Conservation (phyloP, 352 stramenopile species). For the Pythium brachiatum region DNA sequence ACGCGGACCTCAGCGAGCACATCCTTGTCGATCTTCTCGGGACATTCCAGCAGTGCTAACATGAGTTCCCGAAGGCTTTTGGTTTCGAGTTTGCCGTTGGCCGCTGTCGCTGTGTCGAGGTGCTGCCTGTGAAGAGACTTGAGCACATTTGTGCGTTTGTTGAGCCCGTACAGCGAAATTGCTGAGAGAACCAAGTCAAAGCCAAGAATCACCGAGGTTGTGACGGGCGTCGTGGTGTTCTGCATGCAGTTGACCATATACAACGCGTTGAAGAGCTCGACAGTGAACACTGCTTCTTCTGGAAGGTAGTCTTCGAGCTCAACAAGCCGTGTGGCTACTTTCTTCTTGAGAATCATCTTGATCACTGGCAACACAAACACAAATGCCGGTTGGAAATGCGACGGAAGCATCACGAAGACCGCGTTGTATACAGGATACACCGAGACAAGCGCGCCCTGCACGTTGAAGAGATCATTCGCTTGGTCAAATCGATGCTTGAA, state of each 20-base stretch:
- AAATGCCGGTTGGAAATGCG: conserved; percentile 20
- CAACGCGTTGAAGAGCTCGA: conserved; percentile 9
- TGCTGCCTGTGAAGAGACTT: conserved; percentile 3
- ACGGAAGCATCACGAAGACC: conserved; percentile 25
- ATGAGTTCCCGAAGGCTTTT: background rate
- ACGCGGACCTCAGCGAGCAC: background rate
- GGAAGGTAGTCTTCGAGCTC: conserved; percentile 6
- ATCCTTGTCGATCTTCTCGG: conserved; percentile 4
- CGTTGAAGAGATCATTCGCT: conserved; percentile 7
- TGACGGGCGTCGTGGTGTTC: conserved; percentile 3
- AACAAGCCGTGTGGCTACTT: conserved; percentile 17
- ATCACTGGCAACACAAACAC: conserved; percentile 28
- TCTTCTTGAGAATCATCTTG: conserved; percentile 40
- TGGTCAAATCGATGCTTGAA: background rate
- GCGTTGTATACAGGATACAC: conserved; percentile 42
- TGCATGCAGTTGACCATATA: conserved; percentile 8
- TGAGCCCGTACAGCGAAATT: background rate
- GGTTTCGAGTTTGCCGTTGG: background rate
- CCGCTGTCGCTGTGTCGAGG: background rate
- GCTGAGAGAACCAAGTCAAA: background rate
- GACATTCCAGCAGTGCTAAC: background rate
- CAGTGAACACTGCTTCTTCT: background rate
- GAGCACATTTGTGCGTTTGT: background rate
- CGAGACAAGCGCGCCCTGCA: conserved; percentile 28
- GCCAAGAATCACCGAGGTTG: background rate